These are phyloP conservation scores for Clausena lansium DNA, from an alignment of 345 rosid genomes.

Conservation along the genomic window DNA sequence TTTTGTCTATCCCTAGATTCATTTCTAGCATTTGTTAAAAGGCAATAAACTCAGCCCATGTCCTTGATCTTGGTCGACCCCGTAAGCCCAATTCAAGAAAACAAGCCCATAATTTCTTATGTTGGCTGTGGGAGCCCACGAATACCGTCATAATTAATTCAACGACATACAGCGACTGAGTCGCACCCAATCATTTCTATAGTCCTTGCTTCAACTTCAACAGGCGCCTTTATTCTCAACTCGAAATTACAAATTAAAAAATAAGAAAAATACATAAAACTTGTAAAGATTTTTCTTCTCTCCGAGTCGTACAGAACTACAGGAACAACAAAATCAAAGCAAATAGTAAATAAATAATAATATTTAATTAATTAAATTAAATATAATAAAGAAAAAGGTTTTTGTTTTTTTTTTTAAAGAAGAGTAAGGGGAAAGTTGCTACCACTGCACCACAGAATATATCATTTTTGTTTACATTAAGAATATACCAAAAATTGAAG, in stretches of 20 bases:
- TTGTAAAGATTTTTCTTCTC: too few species aligned
- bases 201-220: neutral
- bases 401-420: too few species aligned
- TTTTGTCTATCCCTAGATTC: too few species aligned
- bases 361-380: neutral
- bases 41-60: too few species aligned
- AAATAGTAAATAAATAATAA: neutral
- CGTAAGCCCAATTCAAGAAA: too few species aligned
- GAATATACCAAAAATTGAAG: neutral
- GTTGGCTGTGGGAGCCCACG: too few species aligned
- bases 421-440: neutral
- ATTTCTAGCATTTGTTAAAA: too few species aligned
- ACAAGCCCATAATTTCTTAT: too few species aligned
- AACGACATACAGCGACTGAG: neutral
- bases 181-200: neutral
- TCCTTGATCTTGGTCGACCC: rapidly evolving
- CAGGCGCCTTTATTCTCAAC: neutral
- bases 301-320: neutral
- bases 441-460: too few species aligned
- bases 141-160: rapidly evolving
- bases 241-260: neutral
- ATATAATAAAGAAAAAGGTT: too few species aligned
- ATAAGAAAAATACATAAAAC: neutral
- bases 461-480: neutral
- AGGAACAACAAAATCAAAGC: neutral